Conservation (phyloP, 768 basidiomycete genomes). For the Glaciozyma martinii region DNA sequence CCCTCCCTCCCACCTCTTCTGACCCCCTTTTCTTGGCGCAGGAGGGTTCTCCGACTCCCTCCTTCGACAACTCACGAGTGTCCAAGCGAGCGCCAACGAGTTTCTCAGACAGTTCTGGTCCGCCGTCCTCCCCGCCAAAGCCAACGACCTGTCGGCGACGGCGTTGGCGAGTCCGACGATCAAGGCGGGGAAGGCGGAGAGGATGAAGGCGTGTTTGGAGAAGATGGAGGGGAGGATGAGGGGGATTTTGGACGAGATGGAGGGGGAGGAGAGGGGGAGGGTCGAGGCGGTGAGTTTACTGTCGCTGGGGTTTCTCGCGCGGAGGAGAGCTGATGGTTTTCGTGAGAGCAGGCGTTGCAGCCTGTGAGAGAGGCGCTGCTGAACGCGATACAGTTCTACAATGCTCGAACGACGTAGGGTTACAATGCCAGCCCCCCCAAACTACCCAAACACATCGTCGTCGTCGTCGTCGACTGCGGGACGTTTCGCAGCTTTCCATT, state of each 20-base stretch:
- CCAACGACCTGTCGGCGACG: constrained; percentile 17
- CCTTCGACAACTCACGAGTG: constrained; percentile 55
- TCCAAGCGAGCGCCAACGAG: constrained; percentile 84
- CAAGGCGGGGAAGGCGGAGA: constrained; percentile 64
- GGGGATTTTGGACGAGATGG: constrained; percentile 59
- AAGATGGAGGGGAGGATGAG: constrained; percentile 75
- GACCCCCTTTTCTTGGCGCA: constrained; percentile 38
- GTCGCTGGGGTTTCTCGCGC: not conserved
- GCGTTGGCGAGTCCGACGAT: constrained; percentile 53
- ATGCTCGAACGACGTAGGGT: not conserved
- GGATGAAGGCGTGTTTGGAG: constrained; percentile 75
- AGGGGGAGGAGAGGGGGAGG: constrained; percentile 49
- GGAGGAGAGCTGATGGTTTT: not conserved
- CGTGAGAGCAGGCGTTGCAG: constrained; percentile 8
- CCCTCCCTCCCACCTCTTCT: not conserved
- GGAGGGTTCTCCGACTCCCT: constrained; percentile 71
- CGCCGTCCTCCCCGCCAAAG: constrained; percentile 45
- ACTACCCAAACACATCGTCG: constrained; percentile 12
- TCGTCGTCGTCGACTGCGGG: constrained; percentile 13
- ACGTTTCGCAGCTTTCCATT: constrained; percentile 28
- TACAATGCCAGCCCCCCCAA: constrained; percentile 10
- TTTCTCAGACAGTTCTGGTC: constrained; percentile 95
- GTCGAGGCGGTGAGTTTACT: constrained; percentile 55
- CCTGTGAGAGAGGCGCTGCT: constrained; percentile 19
- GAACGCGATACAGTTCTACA: constrained; percentile 3